A percentile compares a stretch with the other conserved stretches of the same genome.
phyloP scores from a whole-genome alignment of 2,329 filamentous ascomycete species.

The Talaromyces sp. region DNA sequence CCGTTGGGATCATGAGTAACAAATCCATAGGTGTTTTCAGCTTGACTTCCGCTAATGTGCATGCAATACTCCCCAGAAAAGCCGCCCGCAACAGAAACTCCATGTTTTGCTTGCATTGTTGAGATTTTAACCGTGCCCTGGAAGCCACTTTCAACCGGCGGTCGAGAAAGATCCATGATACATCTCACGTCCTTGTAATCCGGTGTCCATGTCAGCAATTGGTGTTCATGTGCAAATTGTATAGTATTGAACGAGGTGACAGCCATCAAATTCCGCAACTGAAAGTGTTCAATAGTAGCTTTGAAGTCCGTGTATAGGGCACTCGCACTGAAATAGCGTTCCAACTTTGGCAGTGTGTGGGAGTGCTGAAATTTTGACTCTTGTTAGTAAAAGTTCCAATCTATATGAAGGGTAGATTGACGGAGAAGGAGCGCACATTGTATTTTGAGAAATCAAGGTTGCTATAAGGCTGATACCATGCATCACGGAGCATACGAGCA shows the following conservation, averaged over 20 bases:
- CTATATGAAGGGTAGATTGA: background rate
- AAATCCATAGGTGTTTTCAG: slow-evolving; percentile 38
- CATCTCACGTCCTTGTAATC: slow-evolving; percentile 38
- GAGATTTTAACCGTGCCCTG: slow-evolving; percentile 45
- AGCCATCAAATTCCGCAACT: slow-evolving; percentile 55
- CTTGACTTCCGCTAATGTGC: slow-evolving; percentile 33
- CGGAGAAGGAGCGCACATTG: slow-evolving; percentile 15
- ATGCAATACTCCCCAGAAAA: slow-evolving; percentile 56
- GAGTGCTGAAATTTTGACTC: slow-evolving; percentile 21
- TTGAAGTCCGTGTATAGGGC: slow-evolving; percentile 47
- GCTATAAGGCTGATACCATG: slow-evolving; percentile 39
- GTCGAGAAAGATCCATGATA: slow-evolving; percentile 47
- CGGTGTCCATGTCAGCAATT: slow-evolving; percentile 48
- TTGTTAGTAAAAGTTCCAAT: background rate
- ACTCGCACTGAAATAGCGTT: slow-evolving; percentile 46
- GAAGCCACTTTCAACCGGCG: slow-evolving; percentile 33
- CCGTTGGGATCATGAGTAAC: slow-evolving; percentile 48
- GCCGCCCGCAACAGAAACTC: slow-evolving; percentile 51
- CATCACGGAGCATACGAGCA: slow-evolving; percentile 35
- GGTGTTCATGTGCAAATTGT: slow-evolving; percentile 48
- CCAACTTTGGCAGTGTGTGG: slow-evolving; percentile 33
- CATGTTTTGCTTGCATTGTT: slow-evolving; percentile 47
- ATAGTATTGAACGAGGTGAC: slow-evolving; percentile 52
- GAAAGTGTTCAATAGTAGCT: slow-evolving; percentile 53
- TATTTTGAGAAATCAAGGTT: slow-evolving; percentile 30